These are phyloP conservation scores for Podospora didyma DNA, from an alignment of 495 filamentous ascomycete genomes.

Conservation along the genomic window DNA sequence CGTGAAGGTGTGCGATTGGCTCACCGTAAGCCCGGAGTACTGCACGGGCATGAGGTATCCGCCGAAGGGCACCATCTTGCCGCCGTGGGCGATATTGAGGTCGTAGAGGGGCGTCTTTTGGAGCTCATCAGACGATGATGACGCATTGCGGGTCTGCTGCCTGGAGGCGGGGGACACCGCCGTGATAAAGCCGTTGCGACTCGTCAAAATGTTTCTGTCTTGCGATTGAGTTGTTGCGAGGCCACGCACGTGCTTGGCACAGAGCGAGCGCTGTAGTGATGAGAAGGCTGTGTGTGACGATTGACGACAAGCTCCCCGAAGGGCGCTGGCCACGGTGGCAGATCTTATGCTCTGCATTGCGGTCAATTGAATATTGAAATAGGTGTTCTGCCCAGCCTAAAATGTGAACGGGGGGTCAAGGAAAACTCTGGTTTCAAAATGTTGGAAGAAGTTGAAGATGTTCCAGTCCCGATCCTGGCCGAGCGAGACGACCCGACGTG, in stretches of 20 bases:
- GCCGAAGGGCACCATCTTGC: constrained; percentile 95
- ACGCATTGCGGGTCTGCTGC: constrained; percentile 18
- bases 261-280: background rate
- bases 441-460: background rate
- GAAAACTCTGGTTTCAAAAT: too few species aligned
- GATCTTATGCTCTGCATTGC: constrained; percentile 23
- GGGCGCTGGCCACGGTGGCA: constrained; percentile 11
- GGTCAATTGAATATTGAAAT: too few species aligned
- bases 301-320: constrained; percentile 13
- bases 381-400: too few species aligned
- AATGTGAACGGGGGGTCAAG: too few species aligned
- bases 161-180: background rate
- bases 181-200: too few species aligned
- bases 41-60: constrained; percentile 92
- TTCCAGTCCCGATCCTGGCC: constrained; percentile 4
- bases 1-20: constrained; percentile 82
- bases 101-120: constrained; percentile 77
- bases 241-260: too few species aligned
- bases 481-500: too few species aligned
- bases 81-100: constrained; percentile 73
- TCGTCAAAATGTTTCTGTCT: too few species aligned
- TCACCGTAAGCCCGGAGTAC: constrained; percentile 70
- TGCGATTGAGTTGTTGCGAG: background rate
- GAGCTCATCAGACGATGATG: constrained; percentile 37
- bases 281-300: constrained; percentile 5